Percentiles rank a stretch among this genome's conserved stretches.
phyloP scores from a whole-genome alignment of 495 filamentous ascomycete species.

The Aspergillus saccharolyticus region DNA sequence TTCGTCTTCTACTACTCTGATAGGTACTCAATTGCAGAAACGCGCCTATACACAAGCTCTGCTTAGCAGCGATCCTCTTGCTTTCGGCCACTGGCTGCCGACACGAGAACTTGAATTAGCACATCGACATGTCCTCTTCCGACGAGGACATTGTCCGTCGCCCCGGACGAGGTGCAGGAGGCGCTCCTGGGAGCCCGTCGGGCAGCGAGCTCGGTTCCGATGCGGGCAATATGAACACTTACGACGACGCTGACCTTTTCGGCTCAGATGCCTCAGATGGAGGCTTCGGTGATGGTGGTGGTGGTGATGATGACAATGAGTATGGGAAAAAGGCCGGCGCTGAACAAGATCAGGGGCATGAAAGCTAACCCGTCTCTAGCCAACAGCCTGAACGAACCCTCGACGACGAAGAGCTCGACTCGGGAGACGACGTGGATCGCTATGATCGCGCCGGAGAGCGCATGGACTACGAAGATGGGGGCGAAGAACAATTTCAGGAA shows the following conservation, averaged over 20 bases:
- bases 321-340: slow-evolving; percentile 14
- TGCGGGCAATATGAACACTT: slow-evolving; percentile 41
- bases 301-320: slow-evolving; percentile 36
- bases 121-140: slow-evolving; percentile 34
- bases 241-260: slow-evolving; percentile 61
- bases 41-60: not conserved
- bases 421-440: slow-evolving; percentile 66
- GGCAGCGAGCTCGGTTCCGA: slow-evolving; percentile 28
- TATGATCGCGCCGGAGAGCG: slow-evolving; percentile 44
- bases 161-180: slow-evolving; percentile 29
- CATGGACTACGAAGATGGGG: slow-evolving; percentile 44
- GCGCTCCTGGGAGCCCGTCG: slow-evolving; percentile 24
- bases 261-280: slow-evolving; percentile 48
- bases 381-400: slow-evolving; percentile 48
- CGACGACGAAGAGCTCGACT: slow-evolving; percentile 73
- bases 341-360: slow-evolving; percentile 17
- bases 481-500: slow-evolving; percentile 46
- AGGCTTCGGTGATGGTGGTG: slow-evolving; percentile 40
- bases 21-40: not conserved
- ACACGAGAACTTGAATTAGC: not conserved
- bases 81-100: not conserved
- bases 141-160: slow-evolving; percentile 43
- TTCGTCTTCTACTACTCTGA: not conserved
- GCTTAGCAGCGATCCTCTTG: not conserved
- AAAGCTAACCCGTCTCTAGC: slow-evolving; percentile 31